Evolutionary conservation across 2,329 filamentous ascomycete species (phyloP).

Genomic region (Alternaria arbusti): DNA sequence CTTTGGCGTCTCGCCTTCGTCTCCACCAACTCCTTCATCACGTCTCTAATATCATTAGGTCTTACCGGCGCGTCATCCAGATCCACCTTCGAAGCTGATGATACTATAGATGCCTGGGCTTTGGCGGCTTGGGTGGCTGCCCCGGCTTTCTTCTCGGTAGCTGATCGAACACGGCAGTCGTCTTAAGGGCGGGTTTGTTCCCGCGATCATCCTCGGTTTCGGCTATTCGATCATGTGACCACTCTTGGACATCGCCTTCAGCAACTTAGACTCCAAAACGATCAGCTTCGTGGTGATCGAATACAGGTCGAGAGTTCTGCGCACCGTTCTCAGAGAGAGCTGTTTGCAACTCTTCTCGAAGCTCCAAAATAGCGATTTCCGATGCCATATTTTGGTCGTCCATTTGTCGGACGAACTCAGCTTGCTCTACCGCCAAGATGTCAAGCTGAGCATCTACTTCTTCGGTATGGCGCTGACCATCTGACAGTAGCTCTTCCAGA

Average conservation of each 20-base stretch:
- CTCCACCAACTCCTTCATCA: neutral
- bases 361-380: neutral
- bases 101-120: neutral
- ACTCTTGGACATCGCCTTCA: neutral
- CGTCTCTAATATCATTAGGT: neutral
- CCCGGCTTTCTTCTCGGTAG: neutral
- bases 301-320: neutral
- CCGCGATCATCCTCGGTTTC: constrained; percentile 5
- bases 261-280: neutral
- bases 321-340: neutral
- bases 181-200: neutral
- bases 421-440: neutral
- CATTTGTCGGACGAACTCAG: neutral
- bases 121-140: neutral
- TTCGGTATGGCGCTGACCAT: neutral
- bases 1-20: neutral
- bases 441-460: neutral
- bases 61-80: neutral
- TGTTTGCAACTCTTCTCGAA: neutral
- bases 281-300: neutral
- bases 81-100: neutral
- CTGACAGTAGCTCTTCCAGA: neutral
- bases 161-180: neutral
- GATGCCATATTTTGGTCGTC: neutral
- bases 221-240: constrained; percentile 8